Evolutionary conservation across 2,329 filamentous ascomycete genomes (phyloP), one percentile per base, ranked within the genome.

Genomic region (Epichloe sp.): DNA sequence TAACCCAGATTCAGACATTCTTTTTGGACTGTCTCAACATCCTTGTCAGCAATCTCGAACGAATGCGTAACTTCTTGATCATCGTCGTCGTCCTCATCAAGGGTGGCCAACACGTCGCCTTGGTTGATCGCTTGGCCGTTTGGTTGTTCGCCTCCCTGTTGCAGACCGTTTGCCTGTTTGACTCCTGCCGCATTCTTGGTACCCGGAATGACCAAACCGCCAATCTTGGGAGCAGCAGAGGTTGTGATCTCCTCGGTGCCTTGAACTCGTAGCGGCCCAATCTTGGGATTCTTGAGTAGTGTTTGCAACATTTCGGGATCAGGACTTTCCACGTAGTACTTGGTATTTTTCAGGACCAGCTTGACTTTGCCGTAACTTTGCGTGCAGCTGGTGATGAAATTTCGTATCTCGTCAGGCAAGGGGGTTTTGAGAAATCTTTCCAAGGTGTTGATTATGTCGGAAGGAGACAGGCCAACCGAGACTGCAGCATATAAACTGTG

Each of bases 401-500:
- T 73, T 54, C 83, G 79, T 54, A 97, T 86, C 46, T 82, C 79
- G n/a, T 86, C 78, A 0, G 91, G 89, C 12, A 97, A 73, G 7
- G 86, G 83, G 2, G 86, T 94, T 71, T 97, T 97, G 17, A 89
- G 88, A 58, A 96, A 85, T 38, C 85, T 80, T 59, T 96, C 88
- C 48, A 97, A 75, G 38, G 89, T 88, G 58, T 84, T 84, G 60
- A 97, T 88, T 56, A 97, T 96, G 65, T 97, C 90, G 49, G 85
- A 76, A 19, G 88, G 88, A 48, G 87, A 84, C 53, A 97, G 72
- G n/a, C 93, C 93, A 53, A 97, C 89, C 6, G 89, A 95, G 4
- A 97, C 88, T 41, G 93, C 93, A 34, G 93, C 91, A 68, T 97
- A 96, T 50, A 98, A 75, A 68, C 88, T 95, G 68, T 97, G 90